Conservation (phyloP, 2,329 filamentous ascomycete species). For the Tolypocladium amazonense region DNA sequence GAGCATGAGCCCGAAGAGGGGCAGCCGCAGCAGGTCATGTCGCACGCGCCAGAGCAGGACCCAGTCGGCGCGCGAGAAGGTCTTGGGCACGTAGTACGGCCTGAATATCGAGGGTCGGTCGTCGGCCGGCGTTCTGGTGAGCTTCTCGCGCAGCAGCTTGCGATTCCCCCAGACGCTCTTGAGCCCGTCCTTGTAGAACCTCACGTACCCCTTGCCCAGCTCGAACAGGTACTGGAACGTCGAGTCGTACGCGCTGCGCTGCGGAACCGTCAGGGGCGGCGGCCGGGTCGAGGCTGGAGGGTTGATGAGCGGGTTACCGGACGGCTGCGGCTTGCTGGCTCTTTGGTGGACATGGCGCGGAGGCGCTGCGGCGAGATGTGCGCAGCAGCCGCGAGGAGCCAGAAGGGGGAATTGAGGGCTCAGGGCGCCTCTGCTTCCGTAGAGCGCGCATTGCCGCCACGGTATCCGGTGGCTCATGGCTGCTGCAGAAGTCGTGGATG, state of each 20-base stretch:
- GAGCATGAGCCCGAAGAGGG: slow-evolving; percentile 66
- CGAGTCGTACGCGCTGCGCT: slow-evolving; percentile 27
- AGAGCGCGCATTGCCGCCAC: slow-evolving; percentile 17
- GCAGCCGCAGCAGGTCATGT: slow-evolving; percentile 67
- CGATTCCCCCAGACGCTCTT: slow-evolving; percentile 64
- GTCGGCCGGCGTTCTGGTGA: slow-evolving; percentile 35
- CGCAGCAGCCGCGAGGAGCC: slow-evolving; percentile 3
- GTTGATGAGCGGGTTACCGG: slow-evolving; percentile 44
- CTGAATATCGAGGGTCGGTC: slow-evolving; percentile 35
- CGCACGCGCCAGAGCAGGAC: slow-evolving; percentile 58
- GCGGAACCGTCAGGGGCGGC: slow-evolving; percentile 54
- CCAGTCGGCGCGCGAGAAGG: slow-evolving; percentile 53
- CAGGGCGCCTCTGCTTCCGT: slow-evolving; percentile 5
- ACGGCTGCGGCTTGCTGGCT: slow-evolving; percentile 6
- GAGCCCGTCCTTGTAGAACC: slow-evolving; percentile 82
- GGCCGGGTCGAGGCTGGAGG: slow-evolving; percentile 65
- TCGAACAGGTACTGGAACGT: slow-evolving; percentile 38
- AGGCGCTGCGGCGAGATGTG: slow-evolving; percentile 6
- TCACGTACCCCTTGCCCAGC: slow-evolving; percentile 64
- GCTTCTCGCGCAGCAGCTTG: slow-evolving; percentile 34
- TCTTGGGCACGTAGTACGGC: slow-evolving; percentile 20
- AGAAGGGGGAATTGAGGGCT: neutral
- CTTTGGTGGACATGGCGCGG: slow-evolving; percentile 13
- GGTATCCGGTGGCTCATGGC: slow-evolving; percentile 21
- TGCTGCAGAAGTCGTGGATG: neutral